These are phyloP conservation scores for Chrysosporium keratinophilum DNA, from an alignment of 2,329 filamentous ascomycete species.

Conservation along the genomic window DNA sequence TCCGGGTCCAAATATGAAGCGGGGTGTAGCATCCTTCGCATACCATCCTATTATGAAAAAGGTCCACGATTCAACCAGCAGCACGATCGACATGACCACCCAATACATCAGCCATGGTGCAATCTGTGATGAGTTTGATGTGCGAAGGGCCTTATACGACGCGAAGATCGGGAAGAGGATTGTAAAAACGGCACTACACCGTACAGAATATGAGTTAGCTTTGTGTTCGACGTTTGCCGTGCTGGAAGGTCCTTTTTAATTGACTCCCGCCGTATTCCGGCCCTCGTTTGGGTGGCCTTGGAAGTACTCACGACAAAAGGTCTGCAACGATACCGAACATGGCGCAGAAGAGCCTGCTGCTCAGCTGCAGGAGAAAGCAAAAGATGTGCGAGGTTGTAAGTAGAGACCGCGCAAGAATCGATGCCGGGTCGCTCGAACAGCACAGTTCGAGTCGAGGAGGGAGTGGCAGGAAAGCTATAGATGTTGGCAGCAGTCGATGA, in stretches of 20 bases:
- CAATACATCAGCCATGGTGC: conserved; percentile 99
- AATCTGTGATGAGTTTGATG: conserved; percentile 75
- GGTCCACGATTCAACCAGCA: conserved; percentile 77
- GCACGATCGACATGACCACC: conserved; percentile 74
- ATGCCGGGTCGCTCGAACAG: no score
- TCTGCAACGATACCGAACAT: conserved; percentile 74
- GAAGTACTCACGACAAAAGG: conserved; percentile 58
- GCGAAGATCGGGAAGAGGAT: conserved; percentile 93
- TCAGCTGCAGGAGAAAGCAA: not conserved
- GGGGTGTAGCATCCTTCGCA: conserved; percentile 14
- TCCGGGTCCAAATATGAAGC: not conserved
- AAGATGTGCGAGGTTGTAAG: no score
- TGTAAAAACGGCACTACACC: conserved; percentile 64
- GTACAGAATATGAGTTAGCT: conserved; percentile 22
- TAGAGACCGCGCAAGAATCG: no score
- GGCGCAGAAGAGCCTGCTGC: not conserved
- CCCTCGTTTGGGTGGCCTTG: not conserved
- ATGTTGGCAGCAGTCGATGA: no score
- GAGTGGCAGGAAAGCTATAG: no score
- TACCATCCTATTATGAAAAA: conserved; percentile 77
- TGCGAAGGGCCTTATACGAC: conserved; percentile 95
- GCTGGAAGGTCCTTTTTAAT: no score
- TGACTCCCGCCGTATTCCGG: not conserved
- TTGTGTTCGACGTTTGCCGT: conserved; percentile 1
- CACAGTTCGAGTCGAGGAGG: no score